Base-by-base conservation (phyloP, 2,329 filamentous ascomycete genomes). In the Monosporascus sp. region DNA sequence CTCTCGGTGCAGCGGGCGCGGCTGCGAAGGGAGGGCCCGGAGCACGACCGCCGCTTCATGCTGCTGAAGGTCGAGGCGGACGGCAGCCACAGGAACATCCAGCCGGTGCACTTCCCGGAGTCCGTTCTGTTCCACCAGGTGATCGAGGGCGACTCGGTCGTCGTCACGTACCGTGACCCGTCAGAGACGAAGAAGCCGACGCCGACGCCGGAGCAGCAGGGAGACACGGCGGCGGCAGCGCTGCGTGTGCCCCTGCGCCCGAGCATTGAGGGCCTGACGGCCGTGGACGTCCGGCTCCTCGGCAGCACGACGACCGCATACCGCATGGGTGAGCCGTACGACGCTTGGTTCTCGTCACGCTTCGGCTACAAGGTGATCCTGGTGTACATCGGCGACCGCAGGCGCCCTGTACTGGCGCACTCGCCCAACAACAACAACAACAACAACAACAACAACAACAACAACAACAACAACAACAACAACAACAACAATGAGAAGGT, bases 11-110 rank as follows among this genome's bases (percentile, higher is more conserved):
- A 73, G 5, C 68, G 71, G 1, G 76, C 84, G 3, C 68, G 70
- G n/a, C 68, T 89, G 47, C 80, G 79, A 5, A 73, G 75, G n/a
- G 78, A 83, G 57, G 86, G 87, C 15, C 74, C 89, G 59, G 72
- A 74, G 41, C 72, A 87, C 65, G 88, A 91, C 70, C 80, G 88
- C 9, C 75, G 76, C 36, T 90, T 89, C 69, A 88, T 90, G 81
- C 77, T 90, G 4, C 77, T 83, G 56, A 80, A 79, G 59, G 72
- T 80, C 57, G 64, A 72, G 18, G 60, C 70, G 44, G 67, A 57
- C 54, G n/a, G 52, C 37, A 41, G 36, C 14, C 60, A 65, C 53
- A 57, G 58, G 49, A 66, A 71, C 41, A 72, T 90, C 68, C 82
- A 86, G 62, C 72, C 89, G 34, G 68, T 77, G 1, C 55, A 72